Percentiles rank a stretch among this genome's conserved stretches.
Conservation (phyloP, 768 basidiomycete genomes). For the Tephrocybe sp. region DNA sequence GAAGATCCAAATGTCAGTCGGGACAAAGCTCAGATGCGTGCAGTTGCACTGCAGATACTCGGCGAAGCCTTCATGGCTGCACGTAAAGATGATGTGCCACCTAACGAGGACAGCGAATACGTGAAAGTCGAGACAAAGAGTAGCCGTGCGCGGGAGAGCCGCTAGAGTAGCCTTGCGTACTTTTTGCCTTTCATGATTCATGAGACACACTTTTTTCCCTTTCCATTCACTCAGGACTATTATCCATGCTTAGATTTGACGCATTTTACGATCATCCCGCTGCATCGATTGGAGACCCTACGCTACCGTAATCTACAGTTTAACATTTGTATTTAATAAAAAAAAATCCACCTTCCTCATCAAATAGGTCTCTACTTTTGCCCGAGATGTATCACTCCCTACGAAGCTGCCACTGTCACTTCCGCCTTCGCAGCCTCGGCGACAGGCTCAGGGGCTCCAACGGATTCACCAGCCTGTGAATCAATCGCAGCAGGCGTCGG, state of each 20-base stretch:
- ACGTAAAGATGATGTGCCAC: slow-evolving; percentile 53
- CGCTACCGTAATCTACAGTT: slow-evolving; percentile 7
- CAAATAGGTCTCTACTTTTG: neutral
- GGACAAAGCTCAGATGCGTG: slow-evolving; percentile 66
- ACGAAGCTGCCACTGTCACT: slow-evolving; percentile 3
- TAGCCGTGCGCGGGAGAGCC: slow-evolving; percentile 43
- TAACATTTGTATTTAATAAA: slow-evolving; percentile 12
- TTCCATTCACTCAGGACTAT: neutral
- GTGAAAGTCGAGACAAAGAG: slow-evolving; percentile 76
- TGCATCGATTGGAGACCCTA: neutral
- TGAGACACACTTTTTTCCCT: neutral
- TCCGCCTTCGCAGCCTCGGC: slow-evolving; percentile 2
- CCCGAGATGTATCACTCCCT: neutral
- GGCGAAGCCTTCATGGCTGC: slow-evolving; percentile 77
- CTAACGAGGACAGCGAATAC: slow-evolving; percentile 70
- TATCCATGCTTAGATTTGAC: neutral
- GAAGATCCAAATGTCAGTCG: slow-evolving; percentile 51
- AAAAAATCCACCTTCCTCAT: slow-evolving; percentile 8
- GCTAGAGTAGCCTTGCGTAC: slow-evolving; percentile 1
- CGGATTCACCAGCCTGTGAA: neutral
- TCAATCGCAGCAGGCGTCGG: slow-evolving; percentile 20
- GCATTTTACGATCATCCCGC: slow-evolving; percentile 1
- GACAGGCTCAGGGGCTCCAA: slow-evolving; percentile 5
- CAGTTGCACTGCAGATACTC: slow-evolving; percentile 78
- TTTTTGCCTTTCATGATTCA: neutral